Evolutionary conservation across 805 yeast species (phyloP), one percentile per base, ranked within the genome.

Genomic region (Ogataea ramenticola): DNA sequence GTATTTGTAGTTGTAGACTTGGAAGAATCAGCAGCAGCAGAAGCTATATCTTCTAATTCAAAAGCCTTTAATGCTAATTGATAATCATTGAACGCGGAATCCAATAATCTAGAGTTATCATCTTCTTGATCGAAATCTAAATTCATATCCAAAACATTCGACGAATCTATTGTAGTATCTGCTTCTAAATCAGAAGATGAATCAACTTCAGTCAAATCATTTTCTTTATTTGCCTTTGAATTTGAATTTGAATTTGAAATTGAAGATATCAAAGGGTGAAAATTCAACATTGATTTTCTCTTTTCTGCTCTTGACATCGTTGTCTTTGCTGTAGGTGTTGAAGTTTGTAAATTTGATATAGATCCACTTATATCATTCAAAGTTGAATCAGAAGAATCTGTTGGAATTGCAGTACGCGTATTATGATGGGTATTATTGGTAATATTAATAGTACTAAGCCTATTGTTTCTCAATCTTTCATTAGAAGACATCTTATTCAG

Each of bases 1-100:
- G 17, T 5, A 22, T 21, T 11, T 8, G 11, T 22, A 10, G n/a
- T 15, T 7, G 37, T 11, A 10, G 37, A 4, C 6, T 7, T 21
- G n/a, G 37, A 19, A 9, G 24, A 16, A 20, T 7, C 16, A 20
- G 36, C 36, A 6, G 5, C 12, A 33, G 7, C n/a, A 7, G 33
- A 31, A 31, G 33, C 33, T 15, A 9, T 9, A 29, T 39, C 41
- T 16, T 30, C 41, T 15, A 36, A 4, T 16, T 41, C 30, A n/a
- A 45, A 44, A 2, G 48, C 46, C 27, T 39, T 31, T 26, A 45
- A 12, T 2, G 46, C 48, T 8, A 45, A 30, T 30, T 42, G 33
- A 36, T 45, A 45, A 27, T 45, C 48, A 21, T 38, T 31, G 16
- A 45, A 45, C 2, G 48, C 48, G 2, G 40, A 33, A 17, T 36